Conservation (phyloP, 1,139 yeast species). For the Kodamaea ohmeri region DNA sequence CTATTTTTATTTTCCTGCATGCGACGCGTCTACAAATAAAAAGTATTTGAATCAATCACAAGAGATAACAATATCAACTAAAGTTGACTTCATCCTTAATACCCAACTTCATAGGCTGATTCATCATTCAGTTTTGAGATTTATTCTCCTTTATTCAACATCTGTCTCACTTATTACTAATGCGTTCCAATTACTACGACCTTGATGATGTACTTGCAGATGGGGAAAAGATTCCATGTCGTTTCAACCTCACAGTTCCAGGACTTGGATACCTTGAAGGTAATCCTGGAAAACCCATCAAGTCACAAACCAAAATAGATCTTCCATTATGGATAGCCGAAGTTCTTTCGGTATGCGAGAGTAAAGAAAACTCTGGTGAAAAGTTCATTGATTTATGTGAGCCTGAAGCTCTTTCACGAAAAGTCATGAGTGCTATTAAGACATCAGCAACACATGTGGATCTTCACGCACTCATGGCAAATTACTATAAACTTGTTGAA, state of each 20-base stretch:
- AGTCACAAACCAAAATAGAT: slow-evolving; percentile 65
- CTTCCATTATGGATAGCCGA: slow-evolving; percentile 91
- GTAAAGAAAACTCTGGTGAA: slow-evolving; percentile 35
- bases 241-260: slow-evolving; percentile 74
- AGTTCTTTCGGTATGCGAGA: slow-evolving; percentile 59
- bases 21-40: too few species aligned
- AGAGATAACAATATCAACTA: too few species aligned
- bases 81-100: too few species aligned
- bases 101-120: too few species aligned
- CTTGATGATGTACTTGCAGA: slow-evolving; percentile 86
- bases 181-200: slow-evolving; percentile 56
- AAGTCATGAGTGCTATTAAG: slow-evolving; percentile 77
- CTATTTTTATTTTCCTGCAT: too few species aligned
- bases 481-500: slow-evolving; percentile 66
- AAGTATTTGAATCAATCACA: too few species aligned
- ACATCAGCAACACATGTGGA: slow-evolving; percentile 70
- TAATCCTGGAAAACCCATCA: slow-evolving; percentile 64
- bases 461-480: slow-evolving; percentile 61
- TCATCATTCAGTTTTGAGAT: too few species aligned
- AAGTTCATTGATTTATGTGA: slow-evolving; percentile 67
- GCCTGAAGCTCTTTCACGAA: slow-evolving; percentile 63
- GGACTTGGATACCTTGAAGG: slow-evolving; percentile 89
- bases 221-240: slow-evolving; percentile 68
- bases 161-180: background rate
- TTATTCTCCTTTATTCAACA: background rate